A percentile compares a stretch with the other conserved stretches of the same genome.
Evolutionary conservation across 352 stramenopile species (phyloP).

Genomic region (Globisporangium takayamanum): DNA sequence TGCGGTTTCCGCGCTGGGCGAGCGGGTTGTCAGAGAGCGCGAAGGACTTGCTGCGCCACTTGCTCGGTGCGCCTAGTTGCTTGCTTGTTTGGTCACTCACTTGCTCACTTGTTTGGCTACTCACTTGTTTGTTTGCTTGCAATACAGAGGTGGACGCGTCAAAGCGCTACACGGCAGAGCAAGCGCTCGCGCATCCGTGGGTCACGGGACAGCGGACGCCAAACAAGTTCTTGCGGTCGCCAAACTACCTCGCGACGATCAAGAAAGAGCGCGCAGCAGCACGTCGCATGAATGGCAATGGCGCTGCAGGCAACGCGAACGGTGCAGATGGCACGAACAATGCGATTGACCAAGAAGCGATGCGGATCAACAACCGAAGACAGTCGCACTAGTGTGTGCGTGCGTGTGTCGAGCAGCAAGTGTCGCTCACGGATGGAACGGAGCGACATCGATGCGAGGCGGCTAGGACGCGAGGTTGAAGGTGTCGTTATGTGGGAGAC

Average conservation of each 20-base stretch:
- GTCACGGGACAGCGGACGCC: conserved; percentile 79
- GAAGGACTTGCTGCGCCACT: conserved; percentile 78
- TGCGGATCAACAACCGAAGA: conserved; percentile 43
- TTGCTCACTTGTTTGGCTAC: conserved; percentile 1
- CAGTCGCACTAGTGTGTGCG: conserved; percentile 39
- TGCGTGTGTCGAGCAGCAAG: neutral
- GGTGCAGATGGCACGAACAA: conserved; percentile 14
- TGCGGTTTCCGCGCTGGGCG: conserved; percentile 94
- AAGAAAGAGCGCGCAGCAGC: conserved; percentile 50
- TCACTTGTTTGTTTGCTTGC: conserved; percentile 2
- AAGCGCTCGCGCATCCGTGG: conserved; percentile 79
- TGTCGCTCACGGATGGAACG: neutral
- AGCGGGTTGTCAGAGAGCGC: conserved; percentile 77
- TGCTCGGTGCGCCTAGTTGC: conserved; percentile 43
- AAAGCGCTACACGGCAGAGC: conserved; percentile 77
- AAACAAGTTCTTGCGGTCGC: conserved; percentile 84
- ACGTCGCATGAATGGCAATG: conserved; percentile 5
- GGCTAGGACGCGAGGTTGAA: neutral
- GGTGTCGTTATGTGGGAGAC: too few species aligned
- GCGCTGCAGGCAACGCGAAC: conserved; percentile 1
- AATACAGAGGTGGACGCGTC: conserved; percentile 63
- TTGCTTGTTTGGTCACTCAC: neutral
- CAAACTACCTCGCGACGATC: conserved; percentile 81
- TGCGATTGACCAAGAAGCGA: conserved; percentile 13
- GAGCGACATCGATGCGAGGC: neutral